Evolutionary conservation across 805 yeast species (phyloP), one percentile per base, ranked within the genome.

Genomic region (Myxozyma mucilagina): DNA sequence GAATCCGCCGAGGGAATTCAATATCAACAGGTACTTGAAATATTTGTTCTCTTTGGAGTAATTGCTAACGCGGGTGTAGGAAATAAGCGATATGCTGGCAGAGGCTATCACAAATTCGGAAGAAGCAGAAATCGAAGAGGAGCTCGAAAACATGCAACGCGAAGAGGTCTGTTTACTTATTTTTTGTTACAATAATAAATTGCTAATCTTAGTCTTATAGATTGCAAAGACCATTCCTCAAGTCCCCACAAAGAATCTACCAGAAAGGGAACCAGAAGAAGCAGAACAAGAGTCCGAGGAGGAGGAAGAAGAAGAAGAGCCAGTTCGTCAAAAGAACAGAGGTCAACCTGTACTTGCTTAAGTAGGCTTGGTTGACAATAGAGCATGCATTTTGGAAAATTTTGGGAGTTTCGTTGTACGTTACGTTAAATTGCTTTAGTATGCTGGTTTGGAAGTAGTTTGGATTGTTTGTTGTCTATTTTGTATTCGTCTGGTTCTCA

Each of bases 1-100:
- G 92, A 89, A 54, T 81, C 89, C 20, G 89, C 87, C 50, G 97
- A 90, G 24, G 96, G 93, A 52, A 79, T 86, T 14, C 79, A 86
- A 32, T 87, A 89, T 69, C 97, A 90, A 69, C 84, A 87, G 53
- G 68, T 66, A 13, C 31, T 92, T 35, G 7, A 24, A 18, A n/a
- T 42, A 24, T 18, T 11, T 2, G 32, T 41, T 9, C 13, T 35
- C 3, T 73, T 4, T 4, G 29, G 39, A 20, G 31, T n/a, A 4
- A n/a, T 36, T 36, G 32, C 18, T 31, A 47, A 18, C 41, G 34
- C 5, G 44, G 14, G 18, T 42, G 13, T 45, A 69, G 59, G 80
- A 78, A 63, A 70, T 78, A 14, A 67, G 75, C 41, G 73, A 70
- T 9, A 70, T 75, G 73, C 71, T 78, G 38, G 70, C 75, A 16